Evolutionary conservation across 148 eudicot genomes (phyloP).

Genomic region (Fagopyrum esculentum): DNA sequence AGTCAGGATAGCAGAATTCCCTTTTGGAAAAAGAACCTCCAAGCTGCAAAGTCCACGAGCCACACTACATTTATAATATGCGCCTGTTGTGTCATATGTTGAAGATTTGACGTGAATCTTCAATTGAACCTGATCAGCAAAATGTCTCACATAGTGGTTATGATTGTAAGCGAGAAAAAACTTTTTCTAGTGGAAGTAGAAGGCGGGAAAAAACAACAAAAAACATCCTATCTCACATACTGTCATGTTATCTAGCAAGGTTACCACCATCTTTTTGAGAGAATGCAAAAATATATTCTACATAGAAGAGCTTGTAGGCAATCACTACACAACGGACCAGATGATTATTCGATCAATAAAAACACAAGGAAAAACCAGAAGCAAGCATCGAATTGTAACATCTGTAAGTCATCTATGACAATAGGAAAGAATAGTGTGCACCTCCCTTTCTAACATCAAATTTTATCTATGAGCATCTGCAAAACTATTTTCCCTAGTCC

Average conservation of each 20-base stretch:
- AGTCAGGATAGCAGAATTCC: slow-evolving; percentile 60
- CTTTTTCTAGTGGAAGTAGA: neutral
- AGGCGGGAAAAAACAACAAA: neutral
- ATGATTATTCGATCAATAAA: neutral
- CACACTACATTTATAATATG: slow-evolving; percentile 55
- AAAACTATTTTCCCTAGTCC: neutral
- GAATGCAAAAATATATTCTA: neutral
- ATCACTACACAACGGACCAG: neutral
- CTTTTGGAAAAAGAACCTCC: slow-evolving; percentile 35
- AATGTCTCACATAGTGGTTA: slow-evolving; percentile 2
- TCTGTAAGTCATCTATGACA: neutral
- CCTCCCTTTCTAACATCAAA: neutral
- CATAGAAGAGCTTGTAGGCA: neutral
- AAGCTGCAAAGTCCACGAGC: slow-evolving; percentile 45
- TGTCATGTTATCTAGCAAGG: neutral
- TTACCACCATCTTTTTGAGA: neutral
- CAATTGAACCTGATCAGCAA: slow-evolving; percentile 48
- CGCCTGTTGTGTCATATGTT: slow-evolving; percentile 39
- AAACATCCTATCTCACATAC: neutral
- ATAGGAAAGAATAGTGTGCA: neutral
- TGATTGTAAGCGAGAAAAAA: neutral
- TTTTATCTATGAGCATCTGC: neutral
- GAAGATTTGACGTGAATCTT: slow-evolving; percentile 33
- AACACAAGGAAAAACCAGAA: neutral
- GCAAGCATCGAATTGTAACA: neutral